Percentiles rank a stretch among this genome's conserved stretches.
phyloP scores from a whole-genome alignment of 1,139 yeast genomes.

The Fermentozyma sake region DNA sequence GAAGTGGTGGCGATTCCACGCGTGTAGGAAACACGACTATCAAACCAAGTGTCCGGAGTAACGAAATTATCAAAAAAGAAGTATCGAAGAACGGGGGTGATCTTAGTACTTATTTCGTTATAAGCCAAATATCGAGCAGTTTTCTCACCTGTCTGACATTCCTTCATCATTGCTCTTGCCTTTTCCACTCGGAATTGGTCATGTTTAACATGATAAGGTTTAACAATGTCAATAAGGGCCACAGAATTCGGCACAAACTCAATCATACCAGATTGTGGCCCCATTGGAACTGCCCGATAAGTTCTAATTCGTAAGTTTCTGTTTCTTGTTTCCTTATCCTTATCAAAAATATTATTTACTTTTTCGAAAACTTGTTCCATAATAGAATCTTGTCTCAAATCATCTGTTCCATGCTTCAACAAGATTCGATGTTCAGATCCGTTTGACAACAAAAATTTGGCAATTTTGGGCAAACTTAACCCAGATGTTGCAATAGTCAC shows the following conservation, averaged over 20 bases:
- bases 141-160: conserved; percentile 44
- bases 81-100: conserved; percentile 63
- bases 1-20: conserved; percentile 83
- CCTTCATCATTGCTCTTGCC: conserved; percentile 66
- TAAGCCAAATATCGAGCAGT: conserved; percentile 49
- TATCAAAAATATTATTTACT: conserved; percentile 65
- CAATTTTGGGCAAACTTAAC: conserved; percentile 79
- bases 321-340: conserved; percentile 53
- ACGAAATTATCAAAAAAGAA: conserved; percentile 71
- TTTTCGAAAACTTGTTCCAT: conserved; percentile 96
- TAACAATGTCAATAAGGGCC: conserved; percentile 65
- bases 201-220: conserved; percentile 49
- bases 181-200: conserved; percentile 47
- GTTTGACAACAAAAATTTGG: conserved; percentile 47
- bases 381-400: conserved; percentile 88
- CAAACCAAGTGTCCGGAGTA: conserved; percentile 71
- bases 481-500: conserved; percentile 73
- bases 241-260: conserved; percentile 82
- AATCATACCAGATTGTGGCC: conserved; percentile 81
- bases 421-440: conserved; percentile 59
- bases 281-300: conserved; percentile 85
- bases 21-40: conserved; percentile 59
- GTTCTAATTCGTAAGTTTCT: conserved; percentile 67
- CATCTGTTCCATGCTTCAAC: conserved; percentile 85
- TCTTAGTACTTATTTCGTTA: conserved; percentile 42